Base-by-base conservation (phyloP, 257 asterid genomes). In the Solanum paucissectum region DNA sequence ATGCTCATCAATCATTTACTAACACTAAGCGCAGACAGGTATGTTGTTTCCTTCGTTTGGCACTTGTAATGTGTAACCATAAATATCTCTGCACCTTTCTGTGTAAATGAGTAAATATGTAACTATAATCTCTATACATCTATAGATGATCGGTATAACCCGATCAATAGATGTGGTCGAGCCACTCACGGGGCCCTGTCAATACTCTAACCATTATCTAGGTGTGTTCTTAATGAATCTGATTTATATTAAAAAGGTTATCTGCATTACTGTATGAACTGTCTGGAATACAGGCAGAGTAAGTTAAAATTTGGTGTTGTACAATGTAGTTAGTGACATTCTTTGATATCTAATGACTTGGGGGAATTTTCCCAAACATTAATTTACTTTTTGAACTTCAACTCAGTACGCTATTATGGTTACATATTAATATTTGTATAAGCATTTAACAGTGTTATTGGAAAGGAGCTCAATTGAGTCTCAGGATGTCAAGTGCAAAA, bases 11-110 rank as follows among this genome's bases (percentile, higher is more conserved):
- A 87, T 94, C 93, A 68, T 87, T 76, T 87, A 32, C 84, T 20
- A 95, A 93, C 85, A 85, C 88, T 88, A 87, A 91, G 62, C 91
- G 33, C 29, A 87, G 91, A 38, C 92, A 94, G 98, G 99, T 95
- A 91, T 49, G 86, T 9, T 49, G 86, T 49, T 82, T 82, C 69
- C 86, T 29, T 20, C 37, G 2, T 82, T 49, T 18, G 32, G 20
- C 69, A 49, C 69, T 82, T 18, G 27, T 60, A 49, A 29, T 29
- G 69, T 79, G 66, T 46, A 27, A 52, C 42, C 29, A 49, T 49
- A 32, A 82, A 32, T 49, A 29, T 82, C 44, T 49, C 86, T 32
- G 69, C 37, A 79, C 38, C 32, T 49, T 82, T 82, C 18, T 82
- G 29, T 32, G 32, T 49, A 27, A 81, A 16, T 29, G 40, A 49